A percentile compares a stretch with the other conserved stretches of the same genome.
Conservation (phyloP, 83 land plant genomes). For the Picea engelmannii region DNA sequence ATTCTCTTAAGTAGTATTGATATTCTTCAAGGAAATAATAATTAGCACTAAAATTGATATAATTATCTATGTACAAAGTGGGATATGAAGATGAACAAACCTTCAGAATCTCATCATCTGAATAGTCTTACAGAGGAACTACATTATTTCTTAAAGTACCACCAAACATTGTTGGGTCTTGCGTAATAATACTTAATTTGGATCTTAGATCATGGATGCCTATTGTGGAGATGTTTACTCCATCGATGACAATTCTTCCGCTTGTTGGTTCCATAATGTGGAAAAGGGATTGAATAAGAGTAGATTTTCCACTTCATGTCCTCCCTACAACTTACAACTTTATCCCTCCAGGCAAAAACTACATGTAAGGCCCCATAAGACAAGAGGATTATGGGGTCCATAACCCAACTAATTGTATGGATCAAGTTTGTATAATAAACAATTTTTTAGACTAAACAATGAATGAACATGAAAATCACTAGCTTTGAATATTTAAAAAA, state of each 20-base stretch:
- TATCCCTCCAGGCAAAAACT: slow-evolving; percentile 23
- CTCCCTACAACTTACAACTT: slow-evolving; percentile 85
- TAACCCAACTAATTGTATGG: slow-evolving; percentile 62
- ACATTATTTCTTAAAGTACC: slow-evolving; percentile 67
- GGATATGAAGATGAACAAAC: slow-evolving; percentile 18
- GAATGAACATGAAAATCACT: no score
- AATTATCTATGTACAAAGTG: no score
- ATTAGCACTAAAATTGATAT: no score
- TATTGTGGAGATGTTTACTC: no score
- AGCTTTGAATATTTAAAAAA: no score
- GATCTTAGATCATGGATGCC: no score
- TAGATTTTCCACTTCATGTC: slow-evolving; percentile 92
- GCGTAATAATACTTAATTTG: no score
- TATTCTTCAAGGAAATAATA: not conserved
- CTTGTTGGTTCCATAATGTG: slow-evolving; percentile 75
- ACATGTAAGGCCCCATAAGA: slow-evolving; percentile 74
- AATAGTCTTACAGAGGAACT: slow-evolving; percentile 69
- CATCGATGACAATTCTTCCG: slow-evolving; percentile 36
- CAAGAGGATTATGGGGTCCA: slow-evolving; percentile 11
- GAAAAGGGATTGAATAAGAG: slow-evolving; percentile 27
- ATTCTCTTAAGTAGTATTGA: not conserved
- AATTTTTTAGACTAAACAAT: no score
- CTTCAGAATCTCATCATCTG: slow-evolving; percentile 81
- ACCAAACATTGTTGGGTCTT: slow-evolving; percentile 45
- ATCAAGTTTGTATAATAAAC: no score